Percentiles rank a stretch among this genome's conserved stretches.
Conservation (phyloP, 257 asterid genomes). For the Thymus quinquecostatus region DNA sequence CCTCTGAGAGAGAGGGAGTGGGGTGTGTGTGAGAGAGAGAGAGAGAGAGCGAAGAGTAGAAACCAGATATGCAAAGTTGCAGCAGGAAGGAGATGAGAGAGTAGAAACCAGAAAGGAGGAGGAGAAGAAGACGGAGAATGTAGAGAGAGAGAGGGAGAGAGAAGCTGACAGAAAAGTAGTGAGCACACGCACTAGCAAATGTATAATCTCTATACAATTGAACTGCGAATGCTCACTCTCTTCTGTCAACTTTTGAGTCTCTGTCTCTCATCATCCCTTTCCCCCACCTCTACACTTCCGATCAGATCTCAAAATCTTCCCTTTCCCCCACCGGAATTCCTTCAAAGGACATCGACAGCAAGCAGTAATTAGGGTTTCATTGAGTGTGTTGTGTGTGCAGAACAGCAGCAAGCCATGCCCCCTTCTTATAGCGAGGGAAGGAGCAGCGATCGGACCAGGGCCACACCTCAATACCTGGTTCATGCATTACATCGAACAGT, state of each 20-base stretch:
- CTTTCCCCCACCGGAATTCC: not conserved
- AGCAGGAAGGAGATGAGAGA: not conserved
- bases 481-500: slow-evolving; percentile 29
- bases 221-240: slow-evolving; percentile 61
- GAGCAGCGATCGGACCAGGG: not conserved
- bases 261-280: slow-evolving; percentile 22
- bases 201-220: slow-evolving; percentile 44
- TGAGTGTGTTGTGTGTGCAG: not conserved
- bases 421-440: not conserved
- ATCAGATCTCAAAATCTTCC: slow-evolving; percentile 40
- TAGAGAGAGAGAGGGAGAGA: not conserved
- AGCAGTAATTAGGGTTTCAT: slow-evolving; percentile 25
- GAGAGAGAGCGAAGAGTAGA: not conserved
- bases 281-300: not conserved
- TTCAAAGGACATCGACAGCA: not conserved
- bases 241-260: slow-evolving; percentile 45
- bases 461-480: not conserved
- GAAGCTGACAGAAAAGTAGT: slow-evolving; percentile 53
- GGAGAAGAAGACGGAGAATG: not conserved
- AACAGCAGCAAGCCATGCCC: not conserved
- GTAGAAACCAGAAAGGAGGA: slow-evolving; percentile 22
- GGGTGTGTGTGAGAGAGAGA: not conserved
- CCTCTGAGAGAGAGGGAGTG: not conserved
- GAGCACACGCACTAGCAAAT: slow-evolving; percentile 52
- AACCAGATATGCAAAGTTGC: not conserved